A percentile compares a stretch with the other conserved stretches of the same genome.
Evolutionary conservation across 352 stramenopile genomes (phyloP).

Genomic region (Blastocystis sp.): DNA sequence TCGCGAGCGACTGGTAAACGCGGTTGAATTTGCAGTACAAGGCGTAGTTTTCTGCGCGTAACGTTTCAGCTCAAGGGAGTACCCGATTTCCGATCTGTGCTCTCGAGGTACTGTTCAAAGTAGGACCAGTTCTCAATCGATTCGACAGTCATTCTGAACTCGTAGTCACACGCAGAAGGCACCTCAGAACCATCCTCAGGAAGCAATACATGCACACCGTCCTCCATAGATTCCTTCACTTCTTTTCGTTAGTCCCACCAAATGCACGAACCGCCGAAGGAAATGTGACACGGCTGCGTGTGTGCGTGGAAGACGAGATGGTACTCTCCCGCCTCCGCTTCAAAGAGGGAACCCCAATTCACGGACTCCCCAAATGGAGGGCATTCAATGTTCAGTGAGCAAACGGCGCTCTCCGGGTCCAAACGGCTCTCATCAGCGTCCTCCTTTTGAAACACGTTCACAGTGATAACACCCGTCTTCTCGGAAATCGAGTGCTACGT

Average conservation of each 20-base stretch:
- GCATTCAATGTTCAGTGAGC: background rate
- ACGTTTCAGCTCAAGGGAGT: background rate
- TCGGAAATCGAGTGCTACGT: background rate
- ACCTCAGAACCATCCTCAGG: background rate
- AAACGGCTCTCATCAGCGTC: background rate
- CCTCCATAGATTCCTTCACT: background rate
- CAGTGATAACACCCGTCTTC: background rate
- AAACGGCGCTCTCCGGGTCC: background rate
- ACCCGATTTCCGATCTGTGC: background rate
- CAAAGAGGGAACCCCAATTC: slow-evolving; percentile 35
- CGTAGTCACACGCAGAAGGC: slow-evolving; percentile 3
- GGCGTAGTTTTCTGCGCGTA: background rate
- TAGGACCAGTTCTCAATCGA: slow-evolving; percentile 1
- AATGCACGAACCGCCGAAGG: background rate
- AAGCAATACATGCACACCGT: background rate
- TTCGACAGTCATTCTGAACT: slow-evolving; percentile 31
- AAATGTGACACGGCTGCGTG: slow-evolving; percentile 20
- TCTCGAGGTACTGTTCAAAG: background rate
- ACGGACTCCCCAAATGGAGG: slow-evolving; percentile 2
- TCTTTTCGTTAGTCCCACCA: background rate
- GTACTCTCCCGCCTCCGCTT: background rate
- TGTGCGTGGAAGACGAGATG: slow-evolving; percentile 33
- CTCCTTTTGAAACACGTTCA: slow-evolving; percentile 14
- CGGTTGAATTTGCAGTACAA: background rate
- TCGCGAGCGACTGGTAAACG: slow-evolving; percentile 1